Base-by-base conservation (phyloP, 306 rosid genomes). In the Cucumis cinereus region DNA sequence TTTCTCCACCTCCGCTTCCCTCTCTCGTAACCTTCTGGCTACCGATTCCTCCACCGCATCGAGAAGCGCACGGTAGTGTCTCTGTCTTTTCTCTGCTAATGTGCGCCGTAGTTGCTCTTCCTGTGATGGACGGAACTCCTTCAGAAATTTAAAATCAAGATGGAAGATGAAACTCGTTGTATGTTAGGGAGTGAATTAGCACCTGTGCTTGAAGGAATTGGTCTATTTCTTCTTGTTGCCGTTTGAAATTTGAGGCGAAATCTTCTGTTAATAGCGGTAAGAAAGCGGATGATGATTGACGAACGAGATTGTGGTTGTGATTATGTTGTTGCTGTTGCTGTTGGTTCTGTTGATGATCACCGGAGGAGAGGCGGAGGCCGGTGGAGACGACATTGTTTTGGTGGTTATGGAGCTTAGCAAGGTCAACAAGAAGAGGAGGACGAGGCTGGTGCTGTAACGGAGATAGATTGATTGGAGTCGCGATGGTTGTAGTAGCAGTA, bases 201-300 rank as follows among this genome's bases (percentile, higher is more conserved):
- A 94, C 99, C 92, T 94, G 99, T 17, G 86, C 79, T 62, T 83
- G 96, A 57, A 94, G 90, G 75, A 89, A 88, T 79, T 84, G 95
- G 57, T 91, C 90, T 8, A 94, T 83, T 82, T 94, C 97, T 20
- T 89, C 87, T 35, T 83, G 75, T 52, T 94, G 95, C 58, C 87
- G 96, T 82, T 89, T 90, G 83, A 90, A 89, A 82, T 90, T 96
- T 0, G 87, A 78, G 53, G 90, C 66, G 23, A 90, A 78, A 55
- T 85, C 89, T 71, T 90, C 90, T 9, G 96, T 35, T 20, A 90
- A 79, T 71, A 84, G 82, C 71, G 96, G 90, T 52, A 72, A 45
- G 73, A 87, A 73, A 77, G 90, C 22, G 30, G 68, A 60, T 22
- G 75, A 77, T 64, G 75, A 77, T 77, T 20, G 80, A 33, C 13